Base-by-base conservation (phyloP, 768 basidiomycete genomes). In the Mycena rebaudengoi region DNA sequence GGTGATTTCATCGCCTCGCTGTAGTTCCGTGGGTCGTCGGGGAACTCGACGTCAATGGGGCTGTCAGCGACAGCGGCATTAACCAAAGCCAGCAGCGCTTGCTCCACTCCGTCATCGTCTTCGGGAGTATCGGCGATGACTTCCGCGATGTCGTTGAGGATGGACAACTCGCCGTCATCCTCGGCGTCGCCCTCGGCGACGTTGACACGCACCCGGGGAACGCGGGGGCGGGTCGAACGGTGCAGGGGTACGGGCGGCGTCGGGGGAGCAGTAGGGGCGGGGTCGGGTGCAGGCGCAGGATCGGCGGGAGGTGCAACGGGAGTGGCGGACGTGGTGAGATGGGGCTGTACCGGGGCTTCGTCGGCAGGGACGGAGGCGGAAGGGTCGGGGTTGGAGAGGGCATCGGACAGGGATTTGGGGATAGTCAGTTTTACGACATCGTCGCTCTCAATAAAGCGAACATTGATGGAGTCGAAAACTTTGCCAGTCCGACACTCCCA, bases 371-470 rank as follows among this genome's bases (percentile, higher is more conserved):
- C n/a, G n/a, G n/a, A n/a, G n/a, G n/a, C n/a, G n/a, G n/a, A n/a
- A n/a, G n/a, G n/a, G n/a, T n/a, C n/a, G n/a, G n/a, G n/a, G n/a
- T n/a, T n/a, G n/a, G n/a, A n/a, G n/a, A n/a, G n/a, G n/a, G n/a
- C n/a, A n/a, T n/a, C n/a, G n/a, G n/a, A n/a, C n/a, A n/a, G n/a
- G n/a, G n/a, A n/a, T n/a, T n/a, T n/a, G n/a, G n/a, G n/a, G n/a
- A n/a, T n/a, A n/a, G n/a, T n/a, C n/a, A n/a, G n/a, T n/a, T 28
- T 32, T 4, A 25, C 45, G 2, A 28, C 13, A 5, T 48, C 23
- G 11, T 26, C 45, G 13, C 20, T 21, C 43, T 73, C 67, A 8
- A 73, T 64, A 30, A 74, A 75, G 0, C 49, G 50, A 2, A 75
- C 71, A 45, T 74, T 68, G 43, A 43, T 70, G 4, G 55, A 73